These are phyloP conservation scores for Neonectria punicea DNA, from an alignment of 2,329 filamentous ascomycete genomes.

Conservation along the genomic window DNA sequence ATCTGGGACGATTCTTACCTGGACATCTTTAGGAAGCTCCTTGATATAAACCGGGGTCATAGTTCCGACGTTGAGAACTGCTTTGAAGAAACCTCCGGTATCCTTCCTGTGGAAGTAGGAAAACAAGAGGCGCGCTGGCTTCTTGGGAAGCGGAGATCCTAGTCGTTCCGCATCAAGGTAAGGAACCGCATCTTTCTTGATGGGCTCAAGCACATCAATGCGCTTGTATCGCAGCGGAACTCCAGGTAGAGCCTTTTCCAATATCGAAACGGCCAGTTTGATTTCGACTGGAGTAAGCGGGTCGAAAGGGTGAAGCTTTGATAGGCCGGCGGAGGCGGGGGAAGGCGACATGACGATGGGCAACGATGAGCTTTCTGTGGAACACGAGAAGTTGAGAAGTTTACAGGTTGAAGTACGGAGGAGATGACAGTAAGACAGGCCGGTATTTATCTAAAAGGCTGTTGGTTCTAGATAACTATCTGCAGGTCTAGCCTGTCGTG, in stretches of 20 bases:
- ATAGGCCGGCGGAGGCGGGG: neutral
- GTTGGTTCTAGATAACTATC: neutral
- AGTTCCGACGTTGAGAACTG: neutral
- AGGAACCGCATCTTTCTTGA: slow-evolving; percentile 14
- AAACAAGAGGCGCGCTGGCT: slow-evolving; percentile 4
- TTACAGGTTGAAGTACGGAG: too few relatives aligned
- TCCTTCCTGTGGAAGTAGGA: slow-evolving; percentile 1
- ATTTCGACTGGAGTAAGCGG: slow-evolving; percentile 15
- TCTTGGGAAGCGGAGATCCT: slow-evolving; percentile 1
- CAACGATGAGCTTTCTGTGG: neutral
- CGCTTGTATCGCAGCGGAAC: slow-evolving; percentile 13
- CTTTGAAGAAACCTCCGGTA: slow-evolving; percentile 13
- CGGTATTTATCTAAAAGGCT: neutral
- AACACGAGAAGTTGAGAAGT: neutral
- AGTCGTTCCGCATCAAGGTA: slow-evolving; percentile 19
- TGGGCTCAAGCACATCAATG: slow-evolving; percentile 14
- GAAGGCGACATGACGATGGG: neutral
- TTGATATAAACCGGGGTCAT: neutral
- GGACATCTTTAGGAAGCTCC: neutral
- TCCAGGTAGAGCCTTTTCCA: slow-evolving; percentile 4
- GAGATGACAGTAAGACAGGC: neutral
- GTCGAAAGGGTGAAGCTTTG: slow-evolving; percentile 19
- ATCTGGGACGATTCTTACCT: neutral
- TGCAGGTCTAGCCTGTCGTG: neutral
- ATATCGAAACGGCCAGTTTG: neutral